Conservation (phyloP, 2,329 filamentous ascomycete genomes). For the Sclerotinia sclerotiorum region DNA sequence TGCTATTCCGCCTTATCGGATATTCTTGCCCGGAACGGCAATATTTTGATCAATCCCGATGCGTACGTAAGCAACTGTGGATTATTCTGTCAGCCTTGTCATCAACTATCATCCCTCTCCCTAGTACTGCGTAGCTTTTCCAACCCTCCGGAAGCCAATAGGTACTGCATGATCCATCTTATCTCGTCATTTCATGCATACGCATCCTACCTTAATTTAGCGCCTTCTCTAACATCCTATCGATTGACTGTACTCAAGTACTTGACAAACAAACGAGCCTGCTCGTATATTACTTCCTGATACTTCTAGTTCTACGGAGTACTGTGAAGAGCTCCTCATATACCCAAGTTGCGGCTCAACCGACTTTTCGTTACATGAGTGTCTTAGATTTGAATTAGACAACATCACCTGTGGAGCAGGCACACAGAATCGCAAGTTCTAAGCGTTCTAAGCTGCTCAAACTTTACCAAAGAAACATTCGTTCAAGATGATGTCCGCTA, state of each 20-base stretch:
- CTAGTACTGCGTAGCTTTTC: too few relatives aligned
- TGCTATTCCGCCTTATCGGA: neutral
- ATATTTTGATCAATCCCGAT: neutral
- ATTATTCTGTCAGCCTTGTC: conserved; percentile 3
- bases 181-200: neutral
- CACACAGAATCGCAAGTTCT: neutral
- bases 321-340: conserved; percentile 9
- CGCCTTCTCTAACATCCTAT: neutral
- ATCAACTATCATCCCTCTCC: neutral
- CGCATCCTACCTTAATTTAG: conserved; percentile 2
- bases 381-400: conserved; percentile 14
- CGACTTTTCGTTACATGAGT: conserved; percentile 1
- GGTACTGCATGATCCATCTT: neutral
- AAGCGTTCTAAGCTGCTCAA: neutral
- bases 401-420: conserved; percentile 1
- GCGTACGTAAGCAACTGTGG: conserved; percentile 3
- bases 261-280: neutral
- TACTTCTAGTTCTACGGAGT: neutral
- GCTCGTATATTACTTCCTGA: neutral
- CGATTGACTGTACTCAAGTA: neutral
- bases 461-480: neutral
- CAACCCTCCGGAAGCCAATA: neutral
- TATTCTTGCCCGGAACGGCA: neutral
- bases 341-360: conserved; percentile 11
- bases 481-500: conserved; percentile 64